Evolutionary conservation across 1,284 basidiomycete genomes (phyloP).

Genomic region (Mycena sp.): DNA sequence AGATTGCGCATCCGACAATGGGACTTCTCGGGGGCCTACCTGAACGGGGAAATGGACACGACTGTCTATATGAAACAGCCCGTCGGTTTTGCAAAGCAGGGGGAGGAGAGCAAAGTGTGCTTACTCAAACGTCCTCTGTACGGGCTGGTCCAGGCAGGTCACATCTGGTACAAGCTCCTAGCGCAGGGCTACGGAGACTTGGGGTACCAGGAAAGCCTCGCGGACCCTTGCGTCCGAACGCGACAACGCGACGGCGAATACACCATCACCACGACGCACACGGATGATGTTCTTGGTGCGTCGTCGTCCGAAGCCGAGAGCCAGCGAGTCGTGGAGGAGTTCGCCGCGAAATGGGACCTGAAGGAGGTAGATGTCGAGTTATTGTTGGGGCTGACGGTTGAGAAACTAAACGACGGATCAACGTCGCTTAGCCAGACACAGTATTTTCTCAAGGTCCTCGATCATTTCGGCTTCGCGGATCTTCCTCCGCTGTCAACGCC

Average conservation of each 20-base stretch:
- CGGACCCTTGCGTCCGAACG: slow-evolving; percentile 22
- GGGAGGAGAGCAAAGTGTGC: slow-evolving; percentile 13
- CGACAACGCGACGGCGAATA: background rate
- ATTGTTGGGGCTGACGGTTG: slow-evolving; percentile 18
- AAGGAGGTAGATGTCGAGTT: slow-evolving; percentile 17
- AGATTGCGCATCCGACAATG: slow-evolving; percentile 8
- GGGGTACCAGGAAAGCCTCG: slow-evolving; percentile 11
- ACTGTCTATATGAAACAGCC: slow-evolving; percentile 25
- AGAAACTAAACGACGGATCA: slow-evolving; percentile 8
- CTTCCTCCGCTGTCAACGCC: slow-evolving; percentile 22
- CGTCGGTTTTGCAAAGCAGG: slow-evolving; percentile 20
- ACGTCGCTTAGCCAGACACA: slow-evolving; percentile 6
- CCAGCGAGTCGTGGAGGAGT: slow-evolving; percentile 14
- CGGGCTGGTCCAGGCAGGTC: slow-evolving; percentile 19
- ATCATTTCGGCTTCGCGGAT: slow-evolving; percentile 13
- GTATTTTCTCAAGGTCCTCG: slow-evolving; percentile 20
- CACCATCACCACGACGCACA: slow-evolving; percentile 20
- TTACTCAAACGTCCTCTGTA: slow-evolving; percentile 2
- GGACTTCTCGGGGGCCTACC: slow-evolving; percentile 15
- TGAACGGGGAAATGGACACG: slow-evolving; percentile 15
- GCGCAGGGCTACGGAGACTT: slow-evolving; percentile 9
- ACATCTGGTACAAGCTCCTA: slow-evolving; percentile 27
- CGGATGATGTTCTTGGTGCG: slow-evolving; percentile 20
- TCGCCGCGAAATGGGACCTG: slow-evolving; percentile 19
- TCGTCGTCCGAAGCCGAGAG: slow-evolving; percentile 16